A percentile compares a stretch with the other conserved stretches of the same genome.
Evolutionary conservation across 2,329 filamentous ascomycete genomes (phyloP).

Genomic region (Diaporthe australafricana): DNA sequence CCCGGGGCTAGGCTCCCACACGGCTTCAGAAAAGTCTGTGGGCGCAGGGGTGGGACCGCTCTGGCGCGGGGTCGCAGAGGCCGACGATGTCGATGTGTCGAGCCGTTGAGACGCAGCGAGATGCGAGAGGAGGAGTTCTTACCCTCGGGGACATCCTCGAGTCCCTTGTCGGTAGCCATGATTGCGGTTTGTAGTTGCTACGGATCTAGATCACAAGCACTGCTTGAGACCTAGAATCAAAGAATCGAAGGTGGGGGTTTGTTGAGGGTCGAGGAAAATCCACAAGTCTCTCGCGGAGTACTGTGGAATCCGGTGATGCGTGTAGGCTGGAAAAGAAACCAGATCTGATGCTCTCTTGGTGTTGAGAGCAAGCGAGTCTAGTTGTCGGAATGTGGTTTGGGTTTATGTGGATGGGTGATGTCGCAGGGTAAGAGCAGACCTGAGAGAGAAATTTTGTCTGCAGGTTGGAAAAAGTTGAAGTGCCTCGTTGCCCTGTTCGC

Average conservation of each 20-base stretch:
- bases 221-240: conserved; percentile 77
- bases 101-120: neutral
- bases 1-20: neutral
- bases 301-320: conserved; percentile 41
- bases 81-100: conserved; percentile 20
- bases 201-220: conserved; percentile 80
- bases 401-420: conserved; percentile 29
- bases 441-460: conserved; percentile 33
- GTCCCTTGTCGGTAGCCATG: conserved; percentile 98
- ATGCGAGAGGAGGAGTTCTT: conserved; percentile 53
- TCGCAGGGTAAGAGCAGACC: conserved; percentile 26
- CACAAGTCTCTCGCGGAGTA: conserved; percentile 47
- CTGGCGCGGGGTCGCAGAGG: conserved; percentile 33
- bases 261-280: conserved; percentile 47
- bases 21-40: conserved; percentile 23
- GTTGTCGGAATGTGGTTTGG: conserved; percentile 34
- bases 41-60: conserved; percentile 26
- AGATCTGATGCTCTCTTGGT: conserved; percentile 61
- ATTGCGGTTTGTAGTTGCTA: conserved; percentile 74
- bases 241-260: conserved; percentile 52
- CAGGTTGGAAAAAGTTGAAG: conserved; percentile 34
- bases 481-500: conserved; percentile 27
- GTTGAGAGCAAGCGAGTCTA: conserved; percentile 48
- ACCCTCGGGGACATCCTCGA: conserved; percentile 98
- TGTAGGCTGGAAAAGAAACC: conserved; percentile 52